phyloP scores from a whole-genome alignment of 306 rosid genomes.

The Cucurbita moschata region DNA sequence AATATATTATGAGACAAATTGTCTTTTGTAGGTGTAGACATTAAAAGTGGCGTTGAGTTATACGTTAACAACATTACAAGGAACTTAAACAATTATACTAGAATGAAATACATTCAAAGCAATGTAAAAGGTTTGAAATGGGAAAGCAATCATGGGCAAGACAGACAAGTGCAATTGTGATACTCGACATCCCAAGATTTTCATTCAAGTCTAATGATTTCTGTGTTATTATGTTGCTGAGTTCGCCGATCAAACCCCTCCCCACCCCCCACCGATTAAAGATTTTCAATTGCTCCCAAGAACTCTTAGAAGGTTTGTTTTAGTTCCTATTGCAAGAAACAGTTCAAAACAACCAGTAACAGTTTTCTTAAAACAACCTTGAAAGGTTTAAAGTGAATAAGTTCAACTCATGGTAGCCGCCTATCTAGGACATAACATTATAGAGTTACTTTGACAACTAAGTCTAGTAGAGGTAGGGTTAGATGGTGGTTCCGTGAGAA shows the following conservation, averaged over 20 bases:
- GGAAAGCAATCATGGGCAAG: no score
- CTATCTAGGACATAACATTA: neutral
- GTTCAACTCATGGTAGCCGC: neutral
- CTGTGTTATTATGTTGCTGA: neutral
- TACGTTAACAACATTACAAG: no score
- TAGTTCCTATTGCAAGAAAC: neutral
- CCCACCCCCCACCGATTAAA: no score
- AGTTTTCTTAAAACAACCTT: no score
- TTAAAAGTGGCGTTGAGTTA: no score
- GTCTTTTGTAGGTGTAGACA: no score
- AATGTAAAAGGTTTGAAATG: no score
- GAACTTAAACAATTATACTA: no score
- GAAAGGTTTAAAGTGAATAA: neutral
- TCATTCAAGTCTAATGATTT: neutral
- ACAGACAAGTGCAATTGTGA: no score
- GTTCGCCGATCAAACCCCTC: neutral
- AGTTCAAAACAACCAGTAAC: neutral
- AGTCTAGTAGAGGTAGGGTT: neutral
- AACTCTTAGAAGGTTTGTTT: neutral
- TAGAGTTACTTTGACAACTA: neutral
- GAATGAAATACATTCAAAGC: no score
- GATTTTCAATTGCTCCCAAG: neutral
- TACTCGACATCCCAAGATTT: neutral
- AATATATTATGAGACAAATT: no score
- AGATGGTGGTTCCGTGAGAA: neutral